Evolutionary conservation across 2,329 filamentous ascomycete genomes (phyloP), one percentile per base, ranked within the genome.

Genomic region (Sporothrix globosa): DNA sequence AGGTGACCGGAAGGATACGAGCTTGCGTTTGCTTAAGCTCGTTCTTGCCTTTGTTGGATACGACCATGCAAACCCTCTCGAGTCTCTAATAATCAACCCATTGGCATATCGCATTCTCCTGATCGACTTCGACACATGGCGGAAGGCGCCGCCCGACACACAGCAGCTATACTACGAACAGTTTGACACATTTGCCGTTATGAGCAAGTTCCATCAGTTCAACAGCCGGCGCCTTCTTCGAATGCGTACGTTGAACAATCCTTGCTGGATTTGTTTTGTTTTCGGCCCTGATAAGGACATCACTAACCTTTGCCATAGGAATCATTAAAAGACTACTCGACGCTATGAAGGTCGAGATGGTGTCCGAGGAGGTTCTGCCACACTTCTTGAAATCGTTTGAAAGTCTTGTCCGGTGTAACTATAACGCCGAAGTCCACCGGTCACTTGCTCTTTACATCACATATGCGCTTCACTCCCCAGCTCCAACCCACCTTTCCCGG

Each of bases 61-160:
- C 79, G 90, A 94, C 72, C 89, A 91, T 74, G 82, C 87, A n/a
- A 85, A 89, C 46, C 92, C 93, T 0, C 88, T 93, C 71, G 90
- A 95, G 71, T 97, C 95, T 1, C 92, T 97, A 75, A 96, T 99
- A 77, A 92, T 97, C 75, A 99, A 99, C 76, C 95, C 96, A 0
- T 85, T 99, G 73, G 96, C 95, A 4, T 99, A 98, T 80, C 90
- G 96, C 60, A 90, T 97, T 46, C 84, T 99, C 21, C 85, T 99
- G 39, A 92, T 98, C 69, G 96, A 99, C 79, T 88, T 96, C 74
- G 95, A 97, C 76, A 91, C 95, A 24, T 99, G 96, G 96, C 88
- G 95, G 74, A 90, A 88, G 79, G 92, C 91, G 27, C 90, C 92
- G 46, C 78, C 88, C 5, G 85, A 89, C 21, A 92, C 94, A 0